These are phyloP conservation scores for Dujonia santamariae DNA, from an alignment of 1,139 yeast species.

Conservation along the genomic window DNA sequence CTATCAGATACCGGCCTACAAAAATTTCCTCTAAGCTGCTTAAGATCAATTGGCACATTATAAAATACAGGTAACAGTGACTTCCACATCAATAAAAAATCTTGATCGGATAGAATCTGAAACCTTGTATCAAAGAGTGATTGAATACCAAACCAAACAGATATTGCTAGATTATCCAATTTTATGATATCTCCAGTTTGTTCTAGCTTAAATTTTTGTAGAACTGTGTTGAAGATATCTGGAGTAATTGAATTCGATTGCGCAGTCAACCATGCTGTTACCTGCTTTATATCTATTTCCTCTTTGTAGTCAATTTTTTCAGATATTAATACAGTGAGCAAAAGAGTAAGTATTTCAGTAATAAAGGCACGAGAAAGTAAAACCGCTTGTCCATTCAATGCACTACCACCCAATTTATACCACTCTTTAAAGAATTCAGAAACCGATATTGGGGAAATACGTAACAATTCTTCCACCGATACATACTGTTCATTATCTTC, in stretches of 20 bases:
- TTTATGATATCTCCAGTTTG: constrained; percentile 18
- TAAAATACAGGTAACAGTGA: constrained; percentile 63
- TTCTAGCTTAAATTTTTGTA: constrained; percentile 37
- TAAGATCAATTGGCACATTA: constrained; percentile 52
- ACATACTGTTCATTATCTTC: background rate
- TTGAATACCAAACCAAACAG: constrained; percentile 60
- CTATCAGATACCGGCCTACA: constrained; percentile 41
- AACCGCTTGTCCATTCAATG: constrained; percentile 33
- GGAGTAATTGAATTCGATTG: constrained; percentile 16
- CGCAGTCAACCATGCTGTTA: constrained; percentile 16
- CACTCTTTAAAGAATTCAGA: constrained; percentile 52
- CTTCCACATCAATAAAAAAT: constrained; percentile 62
- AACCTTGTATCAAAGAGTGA: constrained; percentile 39
- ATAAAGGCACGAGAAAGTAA: constrained; percentile 20
- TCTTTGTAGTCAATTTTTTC: constrained; percentile 27
- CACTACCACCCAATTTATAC: constrained; percentile 57
- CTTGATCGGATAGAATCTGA: constrained; percentile 32
- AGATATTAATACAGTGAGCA: constrained; percentile 52
- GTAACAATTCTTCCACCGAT: constrained; percentile 34
- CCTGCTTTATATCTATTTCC: constrained; percentile 19
- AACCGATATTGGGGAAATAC: constrained; percentile 54
- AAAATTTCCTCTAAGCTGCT: constrained; percentile 52
- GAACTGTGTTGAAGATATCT: constrained; percentile 43
- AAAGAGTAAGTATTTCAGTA: constrained; percentile 33
- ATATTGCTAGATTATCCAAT: constrained; percentile 39